Evolutionary conservation across 129 eudicot species (phyloP).

Genomic region (Kitagawia praeruptora): DNA sequence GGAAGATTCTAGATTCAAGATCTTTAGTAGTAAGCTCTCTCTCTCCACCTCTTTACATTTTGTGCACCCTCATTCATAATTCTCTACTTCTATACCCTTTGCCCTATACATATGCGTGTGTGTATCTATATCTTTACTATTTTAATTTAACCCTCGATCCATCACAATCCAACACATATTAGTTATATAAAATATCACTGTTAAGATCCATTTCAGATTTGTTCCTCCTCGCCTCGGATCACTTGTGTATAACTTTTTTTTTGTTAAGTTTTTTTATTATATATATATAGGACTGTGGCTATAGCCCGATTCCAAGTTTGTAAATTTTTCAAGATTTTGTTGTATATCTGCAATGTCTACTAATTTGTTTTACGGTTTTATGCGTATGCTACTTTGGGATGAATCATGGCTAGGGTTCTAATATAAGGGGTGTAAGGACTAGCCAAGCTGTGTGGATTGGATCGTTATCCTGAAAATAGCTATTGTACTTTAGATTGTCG

Average conservation of each 20-base stretch:
- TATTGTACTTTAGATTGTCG: too few species aligned
- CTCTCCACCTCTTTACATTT: not conserved
- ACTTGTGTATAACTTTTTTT: not conserved
- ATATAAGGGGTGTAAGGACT: not conserved
- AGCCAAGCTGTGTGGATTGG: not conserved
- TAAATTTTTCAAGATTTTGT: too few species aligned
- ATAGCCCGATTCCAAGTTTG: too few species aligned
- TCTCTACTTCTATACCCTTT: too few species aligned
- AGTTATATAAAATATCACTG: not conserved
- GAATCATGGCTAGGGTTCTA: not conserved
- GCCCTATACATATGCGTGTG: too few species aligned
- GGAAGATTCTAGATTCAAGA: not conserved
- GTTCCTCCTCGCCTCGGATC: too few species aligned
- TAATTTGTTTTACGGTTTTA: too few species aligned
- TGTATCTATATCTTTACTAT: too few species aligned
- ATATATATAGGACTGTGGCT: not conserved
- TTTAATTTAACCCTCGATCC: not conserved
- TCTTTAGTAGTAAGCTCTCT: not conserved
- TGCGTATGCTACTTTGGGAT: not conserved
- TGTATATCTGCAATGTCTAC: not conserved
- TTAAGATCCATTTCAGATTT: not conserved
- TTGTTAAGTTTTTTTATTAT: too few species aligned
- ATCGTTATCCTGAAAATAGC: too few species aligned
- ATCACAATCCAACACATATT: not conserved
- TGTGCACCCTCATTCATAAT: too few species aligned